Percentiles rank a stretch among this genome's conserved stretches.
phyloP scores from a whole-genome alignment of 371 early-diverging fungal species.

The Mortierella sp. region DNA sequence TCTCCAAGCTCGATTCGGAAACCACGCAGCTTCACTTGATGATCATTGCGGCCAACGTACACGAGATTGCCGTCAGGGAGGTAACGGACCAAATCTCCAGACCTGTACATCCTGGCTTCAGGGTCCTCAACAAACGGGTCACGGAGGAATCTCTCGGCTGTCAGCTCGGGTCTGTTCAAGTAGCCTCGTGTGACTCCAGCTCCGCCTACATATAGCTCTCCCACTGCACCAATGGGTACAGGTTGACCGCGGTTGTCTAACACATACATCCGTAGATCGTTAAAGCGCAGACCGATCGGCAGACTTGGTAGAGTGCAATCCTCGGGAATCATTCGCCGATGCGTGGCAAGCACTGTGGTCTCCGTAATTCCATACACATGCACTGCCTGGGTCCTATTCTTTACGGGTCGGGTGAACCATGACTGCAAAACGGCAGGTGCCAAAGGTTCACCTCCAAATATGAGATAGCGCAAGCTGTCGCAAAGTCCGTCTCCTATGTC shows the following conservation, averaged over 20 bases:
- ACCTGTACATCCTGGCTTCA: conserved; percentile 47
- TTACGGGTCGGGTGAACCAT: not conserved
- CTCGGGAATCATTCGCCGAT: not conserved
- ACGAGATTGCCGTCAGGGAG: conserved; percentile 52
- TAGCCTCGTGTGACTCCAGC: conserved; percentile 43
- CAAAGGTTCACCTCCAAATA: not conserved
- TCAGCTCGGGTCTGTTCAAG: conserved; percentile 36
- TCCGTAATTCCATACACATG: conserved; percentile 23
- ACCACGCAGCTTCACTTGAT: conserved; percentile 61
- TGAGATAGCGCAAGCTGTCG: conserved; percentile 1
- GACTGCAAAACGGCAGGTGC: not conserved
- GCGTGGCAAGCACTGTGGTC: conserved; percentile 1
- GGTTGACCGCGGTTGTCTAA: not conserved
- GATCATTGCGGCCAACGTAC: conserved; percentile 40
- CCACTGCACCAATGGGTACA: conserved; percentile 32
- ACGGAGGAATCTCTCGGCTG: conserved; percentile 8
- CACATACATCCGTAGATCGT: conserved; percentile 5
- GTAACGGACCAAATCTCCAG: conserved; percentile 56
- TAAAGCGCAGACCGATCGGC: conserved; percentile 10
- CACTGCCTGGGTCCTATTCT: not conserved
- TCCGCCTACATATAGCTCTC: conserved; percentile 48
- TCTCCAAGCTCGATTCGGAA: conserved; percentile 61
- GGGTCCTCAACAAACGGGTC: conserved; percentile 9
- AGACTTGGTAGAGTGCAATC: not conserved
- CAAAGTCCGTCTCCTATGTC: not conserved